Conservation (phyloP, 441 rosid genomes). For the Metrosideros polymorpha region DNA sequence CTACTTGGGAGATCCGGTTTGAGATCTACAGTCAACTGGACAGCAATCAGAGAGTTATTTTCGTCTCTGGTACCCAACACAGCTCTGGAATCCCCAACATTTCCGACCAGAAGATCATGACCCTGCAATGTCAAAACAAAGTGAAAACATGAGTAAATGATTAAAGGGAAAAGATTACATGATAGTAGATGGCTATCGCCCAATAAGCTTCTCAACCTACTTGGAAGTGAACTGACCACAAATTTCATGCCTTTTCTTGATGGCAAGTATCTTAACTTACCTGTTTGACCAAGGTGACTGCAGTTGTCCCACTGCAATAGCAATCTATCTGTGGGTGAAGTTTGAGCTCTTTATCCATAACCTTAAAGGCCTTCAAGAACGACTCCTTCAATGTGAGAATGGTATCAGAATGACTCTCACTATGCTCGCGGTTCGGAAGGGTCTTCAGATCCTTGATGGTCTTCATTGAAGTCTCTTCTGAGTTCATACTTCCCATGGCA, state of each 20-base stretch:
- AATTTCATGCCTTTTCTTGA: background rate
- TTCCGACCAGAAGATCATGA: constrained; percentile 6
- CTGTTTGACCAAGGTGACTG: constrained; percentile 17
- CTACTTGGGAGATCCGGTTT: constrained; percentile 19
- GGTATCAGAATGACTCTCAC: background rate
- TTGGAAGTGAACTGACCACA: background rate
- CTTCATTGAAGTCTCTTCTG: background rate
- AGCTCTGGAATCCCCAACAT: constrained; percentile 15
- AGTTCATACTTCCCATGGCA: background rate
- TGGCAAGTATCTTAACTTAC: background rate
- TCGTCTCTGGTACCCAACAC: constrained; percentile 12
- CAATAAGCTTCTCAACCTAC: background rate
- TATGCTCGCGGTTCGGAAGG: background rate
- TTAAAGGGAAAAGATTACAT: background rate
- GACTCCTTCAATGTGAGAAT: constrained; percentile 5
- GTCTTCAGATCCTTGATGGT: background rate
- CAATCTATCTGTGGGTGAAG: constrained; percentile 11
- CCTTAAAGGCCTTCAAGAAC: constrained; percentile 12
- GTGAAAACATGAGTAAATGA: background rate
- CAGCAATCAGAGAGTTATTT: constrained; percentile 6
- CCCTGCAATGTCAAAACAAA: constrained; percentile 1
- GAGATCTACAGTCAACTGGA: constrained; percentile 16
- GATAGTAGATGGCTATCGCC: background rate
- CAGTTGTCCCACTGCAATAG: constrained; percentile 20
- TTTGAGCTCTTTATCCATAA: constrained; percentile 14